These are phyloP conservation scores for Babesia divergens DNA, from an alignment of 169 alveolate species.

Conservation along the genomic window DNA sequence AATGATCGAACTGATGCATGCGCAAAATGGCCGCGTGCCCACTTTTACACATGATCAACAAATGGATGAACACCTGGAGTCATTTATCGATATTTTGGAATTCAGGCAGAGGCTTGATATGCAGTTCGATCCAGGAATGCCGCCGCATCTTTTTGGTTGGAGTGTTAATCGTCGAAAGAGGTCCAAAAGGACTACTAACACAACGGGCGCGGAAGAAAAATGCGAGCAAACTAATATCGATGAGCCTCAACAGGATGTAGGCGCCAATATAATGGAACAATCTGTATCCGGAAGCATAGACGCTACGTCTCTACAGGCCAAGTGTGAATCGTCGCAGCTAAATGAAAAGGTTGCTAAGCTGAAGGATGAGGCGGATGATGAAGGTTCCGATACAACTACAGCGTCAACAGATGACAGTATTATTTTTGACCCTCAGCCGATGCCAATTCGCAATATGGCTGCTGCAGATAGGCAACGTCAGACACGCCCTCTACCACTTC, in stretches of 20 bases:
- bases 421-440: background rate
- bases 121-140: slow-evolving; percentile 77
- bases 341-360: too few species aligned
- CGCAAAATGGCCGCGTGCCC: slow-evolving; percentile 41
- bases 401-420: slow-evolving; percentile 30
- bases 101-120: slow-evolving; percentile 65
- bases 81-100: slow-evolving; percentile 66
- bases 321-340: too few species aligned
- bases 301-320: background rate
- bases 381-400: background rate
- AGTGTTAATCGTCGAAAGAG: slow-evolving; percentile 56
- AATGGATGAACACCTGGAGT: slow-evolving; percentile 52
- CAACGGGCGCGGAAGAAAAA: too few species aligned
- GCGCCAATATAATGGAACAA: too few species aligned
- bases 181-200: slow-evolving; percentile 7
- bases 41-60: slow-evolving; percentile 54
- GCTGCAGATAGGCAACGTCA: background rate
- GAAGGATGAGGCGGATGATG: background rate
- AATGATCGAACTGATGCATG: slow-evolving; percentile 63
- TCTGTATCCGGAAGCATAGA: too few species aligned
- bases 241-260: too few species aligned
- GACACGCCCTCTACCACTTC: background rate
- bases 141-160: slow-evolving; percentile 71
- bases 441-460: background rate
- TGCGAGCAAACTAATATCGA: background rate